Percentiles rank a stretch among this genome's conserved stretches.
Evolutionary conservation across 441 rosid genomes (phyloP).

Genomic region (Euphorbia celastroides): DNA sequence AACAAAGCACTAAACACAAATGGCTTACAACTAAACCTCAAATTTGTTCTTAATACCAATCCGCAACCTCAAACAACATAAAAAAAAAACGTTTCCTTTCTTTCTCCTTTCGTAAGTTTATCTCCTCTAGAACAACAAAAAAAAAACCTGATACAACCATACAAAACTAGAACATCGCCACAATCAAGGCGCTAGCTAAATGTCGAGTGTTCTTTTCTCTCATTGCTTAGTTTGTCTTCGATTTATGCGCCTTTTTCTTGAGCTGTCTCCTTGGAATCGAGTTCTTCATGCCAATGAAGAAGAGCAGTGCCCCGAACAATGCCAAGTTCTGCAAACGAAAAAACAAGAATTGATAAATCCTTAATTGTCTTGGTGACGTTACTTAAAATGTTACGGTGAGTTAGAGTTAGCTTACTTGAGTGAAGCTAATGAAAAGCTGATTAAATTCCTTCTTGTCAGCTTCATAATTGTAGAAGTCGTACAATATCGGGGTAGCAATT

Average conservation of each 20-base stretch:
- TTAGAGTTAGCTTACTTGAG: conserved; percentile 34
- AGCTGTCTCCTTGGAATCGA: conserved; percentile 58
- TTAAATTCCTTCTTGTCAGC: conserved; percentile 46
- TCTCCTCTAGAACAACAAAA: neutral
- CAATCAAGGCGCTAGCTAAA: neutral
- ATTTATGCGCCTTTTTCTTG: conserved; percentile 53
- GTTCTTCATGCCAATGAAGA: conserved; percentile 78
- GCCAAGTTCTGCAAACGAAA: conserved; percentile 48
- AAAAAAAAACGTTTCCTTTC: neutral
- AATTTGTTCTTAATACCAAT: conserved; percentile 5
- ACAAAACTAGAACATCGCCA: conserved; percentile 18
- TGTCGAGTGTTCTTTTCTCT: neutral
- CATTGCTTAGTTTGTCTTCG: conserved; percentile 36
- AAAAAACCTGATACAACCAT: conserved; percentile 18
- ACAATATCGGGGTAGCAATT: conserved; percentile 46
- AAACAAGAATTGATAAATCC: neutral
- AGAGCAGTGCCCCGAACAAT: conserved; percentile 62
- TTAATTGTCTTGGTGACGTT: neutral
- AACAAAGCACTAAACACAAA: neutral
- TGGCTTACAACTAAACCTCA: conserved; percentile 10
- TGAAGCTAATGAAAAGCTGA: conserved; percentile 47
- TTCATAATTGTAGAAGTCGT: conserved; percentile 74
- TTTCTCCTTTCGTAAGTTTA: neutral
- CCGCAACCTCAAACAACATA: conserved; percentile 6
- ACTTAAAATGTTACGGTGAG: neutral